These are phyloP conservation scores for Crithidia thermophila DNA, from an alignment of 208 protist species.

Conservation along the genomic window DNA sequence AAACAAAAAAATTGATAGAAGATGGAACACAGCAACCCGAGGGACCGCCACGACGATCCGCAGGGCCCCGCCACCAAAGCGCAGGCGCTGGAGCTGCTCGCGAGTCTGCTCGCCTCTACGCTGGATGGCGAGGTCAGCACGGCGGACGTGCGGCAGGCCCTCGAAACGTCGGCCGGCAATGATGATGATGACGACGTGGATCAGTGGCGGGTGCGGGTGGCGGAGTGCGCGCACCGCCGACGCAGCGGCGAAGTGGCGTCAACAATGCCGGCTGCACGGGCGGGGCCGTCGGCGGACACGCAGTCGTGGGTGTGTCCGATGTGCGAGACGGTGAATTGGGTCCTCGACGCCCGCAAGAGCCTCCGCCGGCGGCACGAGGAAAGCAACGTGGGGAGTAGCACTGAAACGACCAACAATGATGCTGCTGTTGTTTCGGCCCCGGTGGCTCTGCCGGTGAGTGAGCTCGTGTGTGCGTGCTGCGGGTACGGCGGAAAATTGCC, in stretches of 20 bases:
- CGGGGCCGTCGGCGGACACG: not conserved
- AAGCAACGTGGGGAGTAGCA: not conserved
- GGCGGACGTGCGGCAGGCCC: constrained; percentile 45
- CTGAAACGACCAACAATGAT: too few relatives aligned
- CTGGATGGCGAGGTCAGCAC: constrained; percentile 39
- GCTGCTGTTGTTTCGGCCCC: too few relatives aligned
- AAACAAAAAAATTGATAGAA: too few relatives aligned
- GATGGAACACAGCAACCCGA: not conserved
- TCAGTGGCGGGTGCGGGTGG: constrained; percentile 43
- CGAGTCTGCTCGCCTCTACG: constrained; percentile 56
- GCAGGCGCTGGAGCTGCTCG: constrained; percentile 46
- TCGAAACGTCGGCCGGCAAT: too few relatives aligned
- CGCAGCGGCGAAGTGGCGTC: not conserved
- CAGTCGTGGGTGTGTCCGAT: constrained; percentile 49
- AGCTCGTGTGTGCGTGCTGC: constrained; percentile 26
- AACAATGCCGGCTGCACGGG: not conserved
- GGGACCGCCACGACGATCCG: not conserved
- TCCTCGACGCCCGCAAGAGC: constrained; percentile 37
- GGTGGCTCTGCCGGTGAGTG: not conserved
- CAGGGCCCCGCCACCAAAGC: constrained; percentile 7
- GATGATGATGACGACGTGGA: constrained; percentile 5
- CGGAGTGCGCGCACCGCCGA: constrained; percentile 24
- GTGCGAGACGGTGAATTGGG: constrained; percentile 39
- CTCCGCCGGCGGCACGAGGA: constrained; percentile 30
- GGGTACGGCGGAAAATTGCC: not conserved